Conservation (phyloP, 129 eudicot species). For the Arctium lappa region DNA sequence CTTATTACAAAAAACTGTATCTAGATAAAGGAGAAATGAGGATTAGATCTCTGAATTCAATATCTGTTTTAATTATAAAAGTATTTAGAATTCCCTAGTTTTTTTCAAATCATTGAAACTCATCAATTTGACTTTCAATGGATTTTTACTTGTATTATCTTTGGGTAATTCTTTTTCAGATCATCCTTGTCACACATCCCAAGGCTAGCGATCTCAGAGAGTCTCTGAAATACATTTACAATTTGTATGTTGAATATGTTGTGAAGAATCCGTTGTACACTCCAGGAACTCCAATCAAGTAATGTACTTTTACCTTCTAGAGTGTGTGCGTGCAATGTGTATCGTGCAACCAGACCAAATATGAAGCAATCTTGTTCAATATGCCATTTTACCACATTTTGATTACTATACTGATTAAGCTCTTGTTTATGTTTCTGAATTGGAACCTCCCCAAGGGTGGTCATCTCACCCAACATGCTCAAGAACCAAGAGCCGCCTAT, state of each 20-base stretch:
- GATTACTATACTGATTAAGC: neutral
- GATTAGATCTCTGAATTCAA: neutral
- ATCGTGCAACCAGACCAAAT: neutral
- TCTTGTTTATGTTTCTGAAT: neutral
- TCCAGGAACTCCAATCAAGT: conserved; percentile 92
- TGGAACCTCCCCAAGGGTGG: neutral
- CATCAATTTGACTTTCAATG: neutral
- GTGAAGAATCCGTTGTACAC: conserved; percentile 97
- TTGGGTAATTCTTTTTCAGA: conserved; percentile 37
- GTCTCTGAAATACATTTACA: conserved; percentile 87
- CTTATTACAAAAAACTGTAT: neutral
- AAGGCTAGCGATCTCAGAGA: conserved; percentile 95
- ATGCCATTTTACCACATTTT: neutral
- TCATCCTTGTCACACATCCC: conserved; percentile 91
- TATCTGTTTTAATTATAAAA: neutral
- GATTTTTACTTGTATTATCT: neutral
- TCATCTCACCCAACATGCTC: neutral
- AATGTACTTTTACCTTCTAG: neutral
- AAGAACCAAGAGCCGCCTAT: no score
- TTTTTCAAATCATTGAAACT: neutral
- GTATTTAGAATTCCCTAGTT: neutral
- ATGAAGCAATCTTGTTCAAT: neutral
- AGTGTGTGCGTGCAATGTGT: neutral
- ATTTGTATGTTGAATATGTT: conserved; percentile 95
- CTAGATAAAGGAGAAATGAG: neutral